A percentile compares a stretch with the other conserved stretches of the same genome.
phyloP scores from a whole-genome alignment of 768 basidiomycete species.

The Pulveroboletus sp. region DNA sequence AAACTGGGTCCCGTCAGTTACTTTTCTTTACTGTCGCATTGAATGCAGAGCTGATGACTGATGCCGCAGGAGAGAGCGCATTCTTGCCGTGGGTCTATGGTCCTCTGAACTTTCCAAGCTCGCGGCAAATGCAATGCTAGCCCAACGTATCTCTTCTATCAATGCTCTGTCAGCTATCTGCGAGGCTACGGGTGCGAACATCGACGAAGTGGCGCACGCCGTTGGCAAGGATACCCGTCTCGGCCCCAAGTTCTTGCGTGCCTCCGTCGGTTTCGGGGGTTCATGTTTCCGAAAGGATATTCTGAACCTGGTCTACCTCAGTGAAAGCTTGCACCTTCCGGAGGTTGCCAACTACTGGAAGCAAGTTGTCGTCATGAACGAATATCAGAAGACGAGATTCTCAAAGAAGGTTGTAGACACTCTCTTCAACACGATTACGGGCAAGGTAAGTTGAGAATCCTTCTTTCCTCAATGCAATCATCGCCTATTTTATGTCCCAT shows the following conservation, averaged over 20 bases:
- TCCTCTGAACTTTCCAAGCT: slow-evolving; percentile 98
- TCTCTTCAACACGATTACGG: slow-evolving; percentile 96
- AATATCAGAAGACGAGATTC: slow-evolving; percentile 96
- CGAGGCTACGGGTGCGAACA: slow-evolving; percentile 97
- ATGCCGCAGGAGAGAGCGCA: slow-evolving; percentile 53
- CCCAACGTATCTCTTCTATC: slow-evolving; percentile 97
- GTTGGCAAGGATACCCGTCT: slow-evolving; percentile 91
- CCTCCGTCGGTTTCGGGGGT: slow-evolving; percentile 95
- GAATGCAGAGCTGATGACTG: background rate
- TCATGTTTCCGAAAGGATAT: slow-evolving; percentile 99
- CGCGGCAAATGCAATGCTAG: slow-evolving; percentile 98
- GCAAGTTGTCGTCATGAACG: slow-evolving; percentile 97
- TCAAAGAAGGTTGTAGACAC: slow-evolving; percentile 95
- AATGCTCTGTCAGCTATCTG: slow-evolving; percentile 98
- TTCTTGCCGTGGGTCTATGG: slow-evolving; percentile 96
- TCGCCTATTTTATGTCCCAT: background rate
- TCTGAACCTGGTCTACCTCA: slow-evolving; percentile 96
- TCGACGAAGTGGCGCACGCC: slow-evolving; percentile 94
- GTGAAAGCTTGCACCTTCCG: slow-evolving; percentile 89
- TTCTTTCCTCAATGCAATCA: background rate
- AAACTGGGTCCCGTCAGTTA: slow-evolving; percentile 91
- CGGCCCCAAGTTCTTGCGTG: slow-evolving; percentile 93
- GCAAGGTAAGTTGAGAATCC: slow-evolving; percentile 56
- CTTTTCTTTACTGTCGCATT: background rate
- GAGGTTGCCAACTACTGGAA: slow-evolving; percentile 98